Evolutionary conservation across 768 basidiomycete genomes (phyloP).

Genomic region (Stropharia rugosoannulata): DNA sequence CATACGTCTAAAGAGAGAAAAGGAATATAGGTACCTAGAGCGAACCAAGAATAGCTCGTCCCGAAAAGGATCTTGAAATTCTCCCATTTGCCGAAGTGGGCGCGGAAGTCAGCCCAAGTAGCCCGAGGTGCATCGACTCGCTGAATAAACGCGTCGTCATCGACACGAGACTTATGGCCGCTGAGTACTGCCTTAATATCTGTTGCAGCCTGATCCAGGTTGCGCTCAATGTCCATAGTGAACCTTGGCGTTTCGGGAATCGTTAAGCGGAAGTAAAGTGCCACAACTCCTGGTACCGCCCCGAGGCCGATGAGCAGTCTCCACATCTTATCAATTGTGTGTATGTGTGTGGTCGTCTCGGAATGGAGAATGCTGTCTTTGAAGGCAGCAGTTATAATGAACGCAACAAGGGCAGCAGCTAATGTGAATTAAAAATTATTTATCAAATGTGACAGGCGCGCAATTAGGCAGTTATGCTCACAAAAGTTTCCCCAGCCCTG

Average conservation of each 20-base stretch:
- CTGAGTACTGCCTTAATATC: constrained; percentile 74
- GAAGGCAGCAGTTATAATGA: constrained; percentile 67
- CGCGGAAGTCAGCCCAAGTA: constrained; percentile 63
- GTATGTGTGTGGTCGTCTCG: constrained; percentile 31
- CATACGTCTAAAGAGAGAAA: neutral
- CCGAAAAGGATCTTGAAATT: constrained; percentile 83
- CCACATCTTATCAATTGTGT: constrained; percentile 77
- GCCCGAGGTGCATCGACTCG: constrained; percentile 71
- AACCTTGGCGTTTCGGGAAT: constrained; percentile 90
- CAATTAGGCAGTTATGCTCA: constrained; percentile 26
- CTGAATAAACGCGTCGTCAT: constrained; percentile 58
- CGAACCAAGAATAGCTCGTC: constrained; percentile 85
- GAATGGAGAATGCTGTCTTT: constrained; percentile 52
- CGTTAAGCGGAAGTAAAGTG: constrained; percentile 90
- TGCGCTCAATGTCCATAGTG: constrained; percentile 91
- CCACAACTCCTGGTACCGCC: constrained; percentile 75
- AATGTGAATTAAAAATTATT: neutral
- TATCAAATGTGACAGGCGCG: neutral
- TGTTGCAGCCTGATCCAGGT: constrained; percentile 68
- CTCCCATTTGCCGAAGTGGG: constrained; percentile 69
- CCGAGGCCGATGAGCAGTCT: constrained; percentile 88
- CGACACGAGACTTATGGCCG: constrained; percentile 42
- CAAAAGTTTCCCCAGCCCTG: constrained; percentile 90
- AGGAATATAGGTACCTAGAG: constrained; percentile 60
- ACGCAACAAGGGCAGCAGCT: constrained; percentile 67